phyloP scores from a whole-genome alignment of 352 stramenopile species.

The Plasmopara muralis region DNA sequence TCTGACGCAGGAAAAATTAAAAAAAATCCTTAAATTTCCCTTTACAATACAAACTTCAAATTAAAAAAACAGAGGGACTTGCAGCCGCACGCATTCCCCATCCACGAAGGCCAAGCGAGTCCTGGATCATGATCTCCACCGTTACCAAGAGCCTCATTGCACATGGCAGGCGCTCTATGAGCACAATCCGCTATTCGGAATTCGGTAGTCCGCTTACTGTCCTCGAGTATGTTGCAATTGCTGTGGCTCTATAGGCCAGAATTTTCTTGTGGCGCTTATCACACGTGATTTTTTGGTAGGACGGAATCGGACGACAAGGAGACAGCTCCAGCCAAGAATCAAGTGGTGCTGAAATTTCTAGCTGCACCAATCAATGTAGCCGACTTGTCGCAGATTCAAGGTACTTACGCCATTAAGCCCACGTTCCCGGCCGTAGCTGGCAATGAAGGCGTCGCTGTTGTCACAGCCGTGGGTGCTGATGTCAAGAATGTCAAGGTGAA shows the following conservation, averaged over 20 bases:
- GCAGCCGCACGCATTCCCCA: not conserved
- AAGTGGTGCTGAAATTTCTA: slow-evolving; percentile 86
- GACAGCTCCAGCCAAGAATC: slow-evolving; percentile 31
- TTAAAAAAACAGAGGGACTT: slow-evolving; percentile 11
- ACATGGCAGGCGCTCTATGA: slow-evolving; percentile 55
- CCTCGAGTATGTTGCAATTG: slow-evolving; percentile 34
- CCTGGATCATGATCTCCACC: slow-evolving; percentile 46
- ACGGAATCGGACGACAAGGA: slow-evolving; percentile 64
- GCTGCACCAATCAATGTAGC: slow-evolving; percentile 85
- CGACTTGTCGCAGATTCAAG: slow-evolving; percentile 85
- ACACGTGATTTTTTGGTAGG: slow-evolving; percentile 23
- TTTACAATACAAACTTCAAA: slow-evolving; percentile 1
- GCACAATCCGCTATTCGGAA: slow-evolving; percentile 66
- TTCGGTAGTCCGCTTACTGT: slow-evolving; percentile 64
- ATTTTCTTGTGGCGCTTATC: not conserved
- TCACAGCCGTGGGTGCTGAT: slow-evolving; percentile 73
- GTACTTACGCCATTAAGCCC: slow-evolving; percentile 72
- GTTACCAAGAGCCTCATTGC: slow-evolving; percentile 48
- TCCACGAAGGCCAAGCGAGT: not conserved
- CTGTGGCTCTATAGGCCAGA: not conserved
- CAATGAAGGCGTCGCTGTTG: slow-evolving; percentile 81
- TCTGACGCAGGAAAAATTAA: not conserved
- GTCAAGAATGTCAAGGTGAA: slow-evolving; percentile 83
- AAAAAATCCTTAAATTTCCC: not conserved
- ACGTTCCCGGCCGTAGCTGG: slow-evolving; percentile 73